Evolutionary conservation across 371 early-diverging fungal genomes (phyloP).

Genomic region (Mortierella sp.): DNA sequence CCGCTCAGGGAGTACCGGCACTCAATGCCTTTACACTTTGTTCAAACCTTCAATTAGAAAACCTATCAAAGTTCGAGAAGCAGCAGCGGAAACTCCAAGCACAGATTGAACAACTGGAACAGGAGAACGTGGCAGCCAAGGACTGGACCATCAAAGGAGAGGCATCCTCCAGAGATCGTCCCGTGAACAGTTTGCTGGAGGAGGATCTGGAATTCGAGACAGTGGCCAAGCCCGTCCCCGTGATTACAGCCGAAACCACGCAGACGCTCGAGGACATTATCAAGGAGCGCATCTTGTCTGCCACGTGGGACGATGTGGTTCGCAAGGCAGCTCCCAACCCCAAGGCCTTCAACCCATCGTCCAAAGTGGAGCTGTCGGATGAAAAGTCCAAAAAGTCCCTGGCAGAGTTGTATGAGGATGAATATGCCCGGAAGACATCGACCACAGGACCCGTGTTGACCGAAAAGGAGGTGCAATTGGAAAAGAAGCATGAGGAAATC

Average conservation of each 20-base stretch:
- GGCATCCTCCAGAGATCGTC: constrained; percentile 76
- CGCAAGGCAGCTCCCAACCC: constrained; percentile 80
- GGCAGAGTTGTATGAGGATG: constrained; percentile 92
- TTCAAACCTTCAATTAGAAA: constrained; percentile 28
- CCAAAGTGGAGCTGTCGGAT: constrained; percentile 82
- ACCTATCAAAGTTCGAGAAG: constrained; percentile 79
- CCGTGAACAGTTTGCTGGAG: constrained; percentile 92
- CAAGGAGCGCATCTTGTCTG: constrained; percentile 87
- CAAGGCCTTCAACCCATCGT: constrained; percentile 83
- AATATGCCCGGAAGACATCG: constrained; percentile 75
- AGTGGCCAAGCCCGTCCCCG: constrained; percentile 84
- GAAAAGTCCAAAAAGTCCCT: constrained; percentile 87
- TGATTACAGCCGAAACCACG: constrained; percentile 93
- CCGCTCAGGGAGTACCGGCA: no score
- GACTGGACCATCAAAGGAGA: constrained; percentile 95
- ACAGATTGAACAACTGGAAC: constrained; percentile 85
- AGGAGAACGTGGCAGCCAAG: constrained; percentile 84
- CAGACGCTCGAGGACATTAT: constrained; percentile 92
- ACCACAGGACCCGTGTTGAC: constrained; percentile 65
- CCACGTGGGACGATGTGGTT: constrained; percentile 91
- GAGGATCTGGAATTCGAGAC: constrained; percentile 93
- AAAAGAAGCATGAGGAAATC: constrained; percentile 85
- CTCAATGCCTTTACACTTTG: no score
- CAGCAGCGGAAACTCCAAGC: constrained; percentile 72
- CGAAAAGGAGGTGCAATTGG: constrained; percentile 77